Percentiles rank a stretch among this genome's conserved stretches.
Conservation (phyloP, 2,329 filamentous ascomycete species). For the Colletotrichum magnum region DNA sequence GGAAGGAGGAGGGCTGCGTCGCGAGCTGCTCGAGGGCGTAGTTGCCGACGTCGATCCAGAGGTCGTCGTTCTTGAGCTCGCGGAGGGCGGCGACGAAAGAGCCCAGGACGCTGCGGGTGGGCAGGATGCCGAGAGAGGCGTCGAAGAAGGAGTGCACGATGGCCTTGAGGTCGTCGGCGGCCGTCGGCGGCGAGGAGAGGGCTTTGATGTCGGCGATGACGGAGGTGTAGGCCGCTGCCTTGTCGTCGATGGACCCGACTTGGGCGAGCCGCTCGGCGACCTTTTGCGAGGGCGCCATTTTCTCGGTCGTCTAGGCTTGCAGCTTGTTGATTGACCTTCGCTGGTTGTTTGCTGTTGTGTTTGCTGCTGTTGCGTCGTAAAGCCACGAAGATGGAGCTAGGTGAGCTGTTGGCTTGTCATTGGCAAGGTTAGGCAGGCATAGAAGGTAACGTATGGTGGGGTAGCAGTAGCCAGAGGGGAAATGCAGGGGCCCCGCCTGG, state of each 20-base stretch:
- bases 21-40: slow-evolving; percentile 78
- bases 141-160: slow-evolving; percentile 77
- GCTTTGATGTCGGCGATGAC: slow-evolving; percentile 60
- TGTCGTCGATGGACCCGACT: slow-evolving; percentile 56
- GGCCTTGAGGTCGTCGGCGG: slow-evolving; percentile 72
- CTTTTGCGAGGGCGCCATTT: slow-evolving; percentile 56
- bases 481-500: slow-evolving; percentile 18
- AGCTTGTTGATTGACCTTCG: not conserved
- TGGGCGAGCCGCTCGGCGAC: slow-evolving; percentile 60
- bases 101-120: slow-evolving; percentile 78
- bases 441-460: slow-evolving; percentile 43
- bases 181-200: slow-evolving; percentile 56
- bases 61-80: slow-evolving; percentile 70
- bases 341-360: not conserved
- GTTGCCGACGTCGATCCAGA: slow-evolving; percentile 82
- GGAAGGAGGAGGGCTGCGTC: slow-evolving; percentile 74
- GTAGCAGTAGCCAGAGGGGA: slow-evolving; percentile 26
- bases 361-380: slow-evolving; percentile 5
- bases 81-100: slow-evolving; percentile 76
- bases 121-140: slow-evolving; percentile 81
- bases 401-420: slow-evolving; percentile 36
- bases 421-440: slow-evolving; percentile 27
- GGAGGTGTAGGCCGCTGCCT: slow-evolving; percentile 60
- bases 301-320: not conserved
- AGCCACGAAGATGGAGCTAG: slow-evolving; percentile 19